These are phyloP conservation scores for Chrysoporthe austroafricana DNA, from an alignment of 2,329 filamentous ascomycete genomes.

Conservation along the genomic window DNA sequence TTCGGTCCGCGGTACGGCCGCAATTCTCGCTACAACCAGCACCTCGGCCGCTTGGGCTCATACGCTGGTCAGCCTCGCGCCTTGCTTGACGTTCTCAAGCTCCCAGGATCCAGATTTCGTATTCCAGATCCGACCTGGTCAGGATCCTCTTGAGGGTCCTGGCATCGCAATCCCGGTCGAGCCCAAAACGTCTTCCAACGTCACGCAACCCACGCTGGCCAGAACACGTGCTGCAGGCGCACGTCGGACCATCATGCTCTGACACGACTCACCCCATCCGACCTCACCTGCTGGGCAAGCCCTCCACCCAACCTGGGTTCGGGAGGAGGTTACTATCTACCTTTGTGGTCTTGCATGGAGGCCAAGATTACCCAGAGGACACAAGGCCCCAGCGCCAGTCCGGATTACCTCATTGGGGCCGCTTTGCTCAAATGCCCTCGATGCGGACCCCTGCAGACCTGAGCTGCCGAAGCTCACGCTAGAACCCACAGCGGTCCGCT, in stretches of 20 bases:
- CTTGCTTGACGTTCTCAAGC: conserved; percentile 19
- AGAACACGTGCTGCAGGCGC: conserved; percentile 24
- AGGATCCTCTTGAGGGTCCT: conserved; percentile 9
- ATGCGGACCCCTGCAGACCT: conserved; percentile 15
- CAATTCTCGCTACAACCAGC: conserved; percentile 28
- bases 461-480: conserved; percentile 19
- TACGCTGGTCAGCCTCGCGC: conserved; percentile 18
- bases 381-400: conserved; percentile 15
- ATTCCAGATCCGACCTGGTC: conserved; percentile 2
- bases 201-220: conserved; percentile 25
- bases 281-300: conserved; percentile 2
- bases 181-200: conserved; percentile 17
- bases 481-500: conserved; percentile 21
- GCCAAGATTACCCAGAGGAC: conserved; percentile 8
- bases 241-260: conserved; percentile 22
- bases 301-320: conserved; percentile 2
- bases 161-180: conserved; percentile 11
- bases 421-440: conserved; percentile 10
- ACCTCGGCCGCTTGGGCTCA: not conserved
- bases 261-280: conserved; percentile 18
- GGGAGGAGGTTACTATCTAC: not conserved
- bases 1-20: conserved; percentile 22
- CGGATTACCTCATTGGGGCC: conserved; percentile 19
- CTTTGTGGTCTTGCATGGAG: not conserved
- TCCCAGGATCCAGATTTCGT: not conserved